Percentiles rank a stretch among this genome's conserved stretches.
These are phyloP conservation scores for Gynostemma pentaphyllum DNA, from an alignment of 306 rosid species.

Conservation along the genomic window DNA sequence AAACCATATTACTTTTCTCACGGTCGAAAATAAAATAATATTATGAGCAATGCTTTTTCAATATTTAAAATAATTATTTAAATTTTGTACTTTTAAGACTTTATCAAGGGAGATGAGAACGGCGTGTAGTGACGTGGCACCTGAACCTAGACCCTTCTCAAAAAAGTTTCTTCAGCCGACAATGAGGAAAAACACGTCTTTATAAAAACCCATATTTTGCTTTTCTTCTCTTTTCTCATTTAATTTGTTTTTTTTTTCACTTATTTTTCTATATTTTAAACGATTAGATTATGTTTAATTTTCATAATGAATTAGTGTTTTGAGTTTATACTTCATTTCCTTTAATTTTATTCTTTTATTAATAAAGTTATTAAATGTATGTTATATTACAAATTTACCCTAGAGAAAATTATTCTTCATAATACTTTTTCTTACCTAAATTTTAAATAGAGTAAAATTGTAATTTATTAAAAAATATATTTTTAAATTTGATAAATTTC, in stretches of 20 bases:
- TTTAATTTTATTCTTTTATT: no score
- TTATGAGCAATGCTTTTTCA: background rate
- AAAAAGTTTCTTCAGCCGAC: background rate
- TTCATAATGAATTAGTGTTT: no score
- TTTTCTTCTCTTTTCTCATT: background rate
- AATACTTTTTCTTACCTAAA: no score
- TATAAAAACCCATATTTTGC: background rate
- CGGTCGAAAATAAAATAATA: background rate
- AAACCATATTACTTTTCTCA: background rate
- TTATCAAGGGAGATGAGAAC: background rate
- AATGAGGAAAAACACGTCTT: background rate
- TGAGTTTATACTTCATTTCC: no score
- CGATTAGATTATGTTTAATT: no score
- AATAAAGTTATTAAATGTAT: no score
- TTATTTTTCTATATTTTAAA: background rate
- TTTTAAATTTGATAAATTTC: no score
- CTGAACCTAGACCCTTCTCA: background rate
- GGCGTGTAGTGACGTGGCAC: background rate
- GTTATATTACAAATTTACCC: no score
- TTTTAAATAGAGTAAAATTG: no score
- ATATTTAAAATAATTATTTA: background rate
- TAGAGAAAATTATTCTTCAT: no score
- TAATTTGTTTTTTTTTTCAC: no score
- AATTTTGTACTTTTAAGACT: background rate
- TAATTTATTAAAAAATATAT: no score